Conservation (phyloP, 2,329 filamentous ascomycete species). For the Sarocladiaceae sp. region DNA sequence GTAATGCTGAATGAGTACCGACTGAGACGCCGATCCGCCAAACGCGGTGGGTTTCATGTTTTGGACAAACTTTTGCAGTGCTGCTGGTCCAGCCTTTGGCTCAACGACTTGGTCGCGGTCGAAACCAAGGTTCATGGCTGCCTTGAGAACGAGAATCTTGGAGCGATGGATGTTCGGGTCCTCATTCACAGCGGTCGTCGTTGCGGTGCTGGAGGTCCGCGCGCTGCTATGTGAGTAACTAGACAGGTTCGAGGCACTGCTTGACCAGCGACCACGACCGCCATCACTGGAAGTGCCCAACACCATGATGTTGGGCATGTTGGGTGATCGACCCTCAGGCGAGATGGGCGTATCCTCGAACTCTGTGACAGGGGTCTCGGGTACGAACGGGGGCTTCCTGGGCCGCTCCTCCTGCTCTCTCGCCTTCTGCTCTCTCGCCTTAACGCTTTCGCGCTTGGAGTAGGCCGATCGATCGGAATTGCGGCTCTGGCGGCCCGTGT, state of each 20-base stretch:
- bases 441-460: constrained; percentile 44
- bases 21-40: constrained; percentile 64
- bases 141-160: constrained; percentile 74
- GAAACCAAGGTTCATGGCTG: constrained; percentile 80
- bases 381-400: constrained; percentile 46
- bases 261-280: constrained; percentile 69
- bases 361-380: constrained; percentile 90
- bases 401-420: constrained; percentile 36
- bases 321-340: constrained; percentile 67
- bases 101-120: constrained; percentile 48
- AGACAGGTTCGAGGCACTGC: constrained; percentile 70
- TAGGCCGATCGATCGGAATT: constrained; percentile 44
- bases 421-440: constrained; percentile 16
- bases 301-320: constrained; percentile 81
- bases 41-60: constrained; percentile 71
- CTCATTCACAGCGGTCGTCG: constrained; percentile 61
- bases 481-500: constrained; percentile 40
- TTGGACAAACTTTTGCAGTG: constrained; percentile 70
- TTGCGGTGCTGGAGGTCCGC: constrained; percentile 64
- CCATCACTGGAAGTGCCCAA: constrained; percentile 62
- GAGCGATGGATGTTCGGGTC: constrained; percentile 72
- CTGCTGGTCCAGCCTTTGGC: constrained; percentile 39
- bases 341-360: constrained; percentile 88
- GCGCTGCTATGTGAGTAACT: constrained; percentile 68
- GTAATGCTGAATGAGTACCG: constrained; percentile 68